These are phyloP conservation scores for Trichoderma cornu-damae DNA, from an alignment of 2,329 filamentous ascomycete genomes.

Conservation along the genomic window DNA sequence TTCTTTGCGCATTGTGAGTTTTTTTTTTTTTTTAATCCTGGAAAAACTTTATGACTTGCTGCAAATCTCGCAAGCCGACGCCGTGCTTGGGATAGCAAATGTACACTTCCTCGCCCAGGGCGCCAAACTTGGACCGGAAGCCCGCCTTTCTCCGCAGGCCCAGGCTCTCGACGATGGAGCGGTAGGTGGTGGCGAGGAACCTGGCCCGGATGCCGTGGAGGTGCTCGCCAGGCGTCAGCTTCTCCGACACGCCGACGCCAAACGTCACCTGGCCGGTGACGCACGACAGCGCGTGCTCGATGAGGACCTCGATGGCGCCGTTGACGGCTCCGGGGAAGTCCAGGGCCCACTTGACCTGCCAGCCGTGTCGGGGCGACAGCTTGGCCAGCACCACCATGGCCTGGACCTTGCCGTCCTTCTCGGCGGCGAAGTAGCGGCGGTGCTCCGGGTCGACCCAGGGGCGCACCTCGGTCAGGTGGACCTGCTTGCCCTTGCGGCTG, in stretches of 20 bases:
- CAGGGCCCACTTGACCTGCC: slow-evolving; percentile 94
- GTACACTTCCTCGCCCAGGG: slow-evolving; percentile 76
- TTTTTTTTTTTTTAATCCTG: slow-evolving; percentile 52
- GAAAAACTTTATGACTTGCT: slow-evolving; percentile 87
- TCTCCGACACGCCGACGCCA: slow-evolving; percentile 71
- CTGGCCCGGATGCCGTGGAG: slow-evolving; percentile 74
- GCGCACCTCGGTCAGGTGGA: slow-evolving; percentile 83
- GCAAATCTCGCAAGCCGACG: slow-evolving; percentile 72
- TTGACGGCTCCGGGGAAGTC: slow-evolving; percentile 86
- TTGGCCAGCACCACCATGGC: slow-evolving; percentile 80
- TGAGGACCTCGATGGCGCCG: slow-evolving; percentile 79
- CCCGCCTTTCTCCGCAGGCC: slow-evolving; percentile 79
- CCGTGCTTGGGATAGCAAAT: slow-evolving; percentile 87
- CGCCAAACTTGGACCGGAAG: slow-evolving; percentile 87
- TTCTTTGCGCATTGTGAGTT: not conserved
- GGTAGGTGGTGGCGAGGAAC: slow-evolving; percentile 77
- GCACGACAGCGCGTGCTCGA: slow-evolving; percentile 60
- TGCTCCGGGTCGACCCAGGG: slow-evolving; percentile 83
- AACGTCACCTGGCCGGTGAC: slow-evolving; percentile 67
- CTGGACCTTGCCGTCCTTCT: slow-evolving; percentile 66
- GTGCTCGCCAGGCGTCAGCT: slow-evolving; percentile 74
- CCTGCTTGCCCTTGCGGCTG: slow-evolving; percentile 74
- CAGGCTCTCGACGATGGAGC: slow-evolving; percentile 74
- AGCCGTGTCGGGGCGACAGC: slow-evolving; percentile 74
- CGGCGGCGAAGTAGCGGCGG: slow-evolving; percentile 78